Base-by-base conservation (phyloP, 768 basidiomycete species). In the Ramaria rubella region DNA sequence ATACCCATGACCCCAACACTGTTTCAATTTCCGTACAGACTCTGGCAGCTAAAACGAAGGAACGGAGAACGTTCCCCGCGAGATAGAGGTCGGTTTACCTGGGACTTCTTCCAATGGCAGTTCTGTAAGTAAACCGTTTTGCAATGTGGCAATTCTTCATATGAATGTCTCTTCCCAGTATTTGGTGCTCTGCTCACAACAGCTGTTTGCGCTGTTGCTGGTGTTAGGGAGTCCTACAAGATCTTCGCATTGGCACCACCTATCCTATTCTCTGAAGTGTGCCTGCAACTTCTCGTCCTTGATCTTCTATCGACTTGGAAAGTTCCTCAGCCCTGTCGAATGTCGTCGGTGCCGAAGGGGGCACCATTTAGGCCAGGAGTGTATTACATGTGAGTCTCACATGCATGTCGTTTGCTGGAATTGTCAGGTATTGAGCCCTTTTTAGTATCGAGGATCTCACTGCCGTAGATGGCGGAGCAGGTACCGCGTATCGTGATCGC, bases 401-500 rank as follows among this genome's bases (percentile, higher is more conserved):
- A n/a, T n/a, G 12, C 24, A 21, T 42, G 9, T 54, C 29, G 15
- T n/a, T 23, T 9, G 1, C 26, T 48, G n/a, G 2, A 17, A 26
- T 12, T 8, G n/a, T 1, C 21, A 26, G 4, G 26, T 17, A 27
- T 45, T 8, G 43, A 42, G 17, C 4, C 2, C 27, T 12, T 19
- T 12, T 12, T 15, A 56, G 55, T 46, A 56, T 56, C 21, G 55
- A 56, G 19, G 55, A 56, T 45, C 4, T 55, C 11, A 55, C 54
- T 1, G 54, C 54, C 1, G 42, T 45, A 8, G 55, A 56, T 33
- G 55, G 55, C 24, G 55, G 29, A 11, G 44, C 23, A 3, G 44
- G 55, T 21, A 11, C n/a, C 9, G 55, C 21, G 4, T 55, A 45
- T 26, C 54, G 54, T n/a, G 44, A 49, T 24, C 55, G 55, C 21